phyloP scores from a whole-genome alignment of 2,329 filamentous ascomycete genomes.

The Lithohypha guttulata region DNA sequence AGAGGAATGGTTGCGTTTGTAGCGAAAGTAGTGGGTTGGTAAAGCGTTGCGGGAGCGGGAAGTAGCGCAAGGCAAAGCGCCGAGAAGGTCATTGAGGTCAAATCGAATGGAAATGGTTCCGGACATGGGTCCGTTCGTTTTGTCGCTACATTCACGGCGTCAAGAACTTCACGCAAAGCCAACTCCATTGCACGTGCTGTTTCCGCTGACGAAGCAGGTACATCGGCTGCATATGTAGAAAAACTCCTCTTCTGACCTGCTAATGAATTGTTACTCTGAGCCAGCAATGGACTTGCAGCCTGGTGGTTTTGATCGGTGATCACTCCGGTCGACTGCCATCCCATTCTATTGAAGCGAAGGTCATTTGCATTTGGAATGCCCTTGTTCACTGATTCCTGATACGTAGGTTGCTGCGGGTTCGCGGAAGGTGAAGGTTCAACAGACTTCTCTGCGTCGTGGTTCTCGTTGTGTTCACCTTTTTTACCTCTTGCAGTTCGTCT shows the following conservation, averaged over 20 bases:
- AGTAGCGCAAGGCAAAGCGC: constrained; percentile 73
- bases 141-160: constrained; percentile 66
- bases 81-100: constrained; percentile 74
- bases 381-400: constrained; percentile 33
- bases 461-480: constrained; percentile 41
- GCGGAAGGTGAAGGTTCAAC: background rate
- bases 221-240: constrained; percentile 18
- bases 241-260: constrained; percentile 20
- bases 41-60: constrained; percentile 68
- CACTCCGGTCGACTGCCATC: constrained; percentile 67
- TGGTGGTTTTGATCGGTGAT: constrained; percentile 60
- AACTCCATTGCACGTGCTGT: constrained; percentile 75
- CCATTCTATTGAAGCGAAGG: constrained; percentile 47
- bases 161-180: constrained; percentile 70
- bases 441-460: constrained; percentile 40
- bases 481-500: constrained; percentile 67
- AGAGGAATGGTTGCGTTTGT: constrained; percentile 74
- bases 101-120: constrained; percentile 65
- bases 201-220: constrained; percentile 36
- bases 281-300: constrained; percentile 24
- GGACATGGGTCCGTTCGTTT: constrained; percentile 32
- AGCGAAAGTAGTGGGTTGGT: constrained; percentile 62
- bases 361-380: constrained; percentile 29
- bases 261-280: constrained; percentile 19
- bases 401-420: constrained; percentile 13